phyloP scores from a whole-genome alignment of 164 flowering plant genomes.

The Paratinospora sagittata region DNA sequence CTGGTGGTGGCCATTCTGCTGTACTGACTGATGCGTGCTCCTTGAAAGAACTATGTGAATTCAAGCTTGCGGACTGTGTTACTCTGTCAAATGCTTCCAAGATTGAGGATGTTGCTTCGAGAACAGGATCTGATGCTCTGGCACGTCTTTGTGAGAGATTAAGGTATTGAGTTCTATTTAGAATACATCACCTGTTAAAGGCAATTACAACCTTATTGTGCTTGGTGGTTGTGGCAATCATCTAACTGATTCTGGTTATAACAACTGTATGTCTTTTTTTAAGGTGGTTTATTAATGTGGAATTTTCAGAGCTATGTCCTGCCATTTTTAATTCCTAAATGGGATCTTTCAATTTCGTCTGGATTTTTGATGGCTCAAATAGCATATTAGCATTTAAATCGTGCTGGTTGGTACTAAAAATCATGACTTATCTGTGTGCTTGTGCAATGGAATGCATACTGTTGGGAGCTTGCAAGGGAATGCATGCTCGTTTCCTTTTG shows the following conservation, averaged over 20 bases:
- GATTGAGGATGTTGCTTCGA: constrained; percentile 78
- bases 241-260: background rate
- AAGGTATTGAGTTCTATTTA: constrained; percentile 41
- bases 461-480: too few relatives aligned
- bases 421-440: too few relatives aligned
- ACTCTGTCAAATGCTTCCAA: constrained; percentile 57
- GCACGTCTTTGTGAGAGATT: constrained; percentile 89
- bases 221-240: background rate
- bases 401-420: too few relatives aligned
- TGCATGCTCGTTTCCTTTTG: too few relatives aligned
- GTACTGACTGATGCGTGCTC: constrained; percentile 93
- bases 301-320: background rate
- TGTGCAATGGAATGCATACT: too few relatives aligned
- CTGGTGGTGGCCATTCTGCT: constrained; percentile 99
- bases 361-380: too few relatives aligned
- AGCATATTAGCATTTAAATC: too few relatives aligned
- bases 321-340: background rate
- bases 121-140: constrained; percentile 90
- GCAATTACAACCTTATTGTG: background rate
- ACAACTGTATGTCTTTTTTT: background rate
- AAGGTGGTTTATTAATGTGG: background rate
- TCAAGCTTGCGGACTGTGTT: constrained; percentile 75
- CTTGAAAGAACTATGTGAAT: constrained; percentile 86
- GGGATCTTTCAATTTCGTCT: background rate
- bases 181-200: background rate